Evolutionary conservation across 2,329 filamentous ascomycete species (phyloP), one percentile per base, ranked within the genome.

Genomic region (Claviceps spartinae): DNA sequence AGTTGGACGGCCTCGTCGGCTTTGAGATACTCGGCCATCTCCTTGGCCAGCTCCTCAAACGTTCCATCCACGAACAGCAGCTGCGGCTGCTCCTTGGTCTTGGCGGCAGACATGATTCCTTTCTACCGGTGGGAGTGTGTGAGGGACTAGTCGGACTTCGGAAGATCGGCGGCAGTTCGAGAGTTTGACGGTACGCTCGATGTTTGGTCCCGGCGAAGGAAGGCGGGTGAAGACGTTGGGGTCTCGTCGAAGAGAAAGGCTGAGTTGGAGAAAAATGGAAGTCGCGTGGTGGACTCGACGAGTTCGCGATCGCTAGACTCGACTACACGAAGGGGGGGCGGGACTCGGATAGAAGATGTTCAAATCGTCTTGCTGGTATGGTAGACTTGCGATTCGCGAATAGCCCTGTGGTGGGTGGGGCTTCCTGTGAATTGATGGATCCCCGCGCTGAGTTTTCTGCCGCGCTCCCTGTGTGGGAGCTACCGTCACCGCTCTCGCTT

Each of bases 21-120:
- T 70, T 95, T 88, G 68, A 98, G 77, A 73, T 95, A 96, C 63
- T 90, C 86, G 69, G 91, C 89, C 76, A 98, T 86, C 75, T 98
- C 93, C 70, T 87, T 83, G 64, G 86, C 83, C 66, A 96, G 83
- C 74, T 97, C 93, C 69, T 89, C 83, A 70, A 96, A 95, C 63
- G 82, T 81, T 69, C 93, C 93, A 76, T 98, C 93, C 70, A 98
- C 80, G 65, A 85, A 85, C 67, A 84, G 76, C 63, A 80, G 74
- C 71, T 81, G 75, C 53, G 76, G 76, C 65, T 75, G 73, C 65
- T 69, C 67, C 66, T 72, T 61, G 60, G 65, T 65, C 59, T 66
- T 70, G 58, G 67, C 54, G 60, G 56, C 58, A 46, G 61, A 49
- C 61, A 61, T 62, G 18, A n/a, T 46, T 49, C 22, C n/a, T n/a